Conservation (phyloP, 345 rosid genomes). For the Orychophragmus violaceus region DNA sequence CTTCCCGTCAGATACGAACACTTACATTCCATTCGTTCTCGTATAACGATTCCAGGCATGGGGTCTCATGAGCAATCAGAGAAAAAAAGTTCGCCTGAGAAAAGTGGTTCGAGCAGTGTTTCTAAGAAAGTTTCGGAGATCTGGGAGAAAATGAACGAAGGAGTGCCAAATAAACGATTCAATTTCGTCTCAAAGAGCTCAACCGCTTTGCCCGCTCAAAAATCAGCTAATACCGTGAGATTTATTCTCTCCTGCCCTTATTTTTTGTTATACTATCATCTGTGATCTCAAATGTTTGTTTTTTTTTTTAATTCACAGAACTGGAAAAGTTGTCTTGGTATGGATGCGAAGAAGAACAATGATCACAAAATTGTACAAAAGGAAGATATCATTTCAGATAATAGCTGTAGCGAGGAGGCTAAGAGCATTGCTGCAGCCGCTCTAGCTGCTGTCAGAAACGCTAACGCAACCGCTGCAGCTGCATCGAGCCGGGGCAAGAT, state of each 20-base stretch:
- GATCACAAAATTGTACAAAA: constrained; percentile 3
- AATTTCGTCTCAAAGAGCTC: constrained; percentile 22
- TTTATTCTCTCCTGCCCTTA: background rate
- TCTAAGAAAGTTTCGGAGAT: constrained; percentile 33
- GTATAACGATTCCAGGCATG: constrained; percentile 1
- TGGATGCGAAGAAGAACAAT: constrained; percentile 15
- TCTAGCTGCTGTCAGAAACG: constrained; percentile 74
- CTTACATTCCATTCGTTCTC: background rate
- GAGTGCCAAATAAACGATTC: constrained; percentile 15
- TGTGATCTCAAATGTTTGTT: background rate
- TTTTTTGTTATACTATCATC: background rate
- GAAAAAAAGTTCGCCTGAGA: background rate
- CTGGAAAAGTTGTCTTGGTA: constrained; percentile 25
- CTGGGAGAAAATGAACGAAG: constrained; percentile 34
- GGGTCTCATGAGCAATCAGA: constrained; percentile 16
- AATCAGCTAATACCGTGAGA: constrained; percentile 36
- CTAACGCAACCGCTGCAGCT: constrained; percentile 63
- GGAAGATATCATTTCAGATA: constrained; percentile 23
- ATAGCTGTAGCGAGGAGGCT: constrained; percentile 46
- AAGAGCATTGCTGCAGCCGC: constrained; percentile 78
- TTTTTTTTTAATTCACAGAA: background rate
- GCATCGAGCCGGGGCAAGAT: constrained; percentile 60
- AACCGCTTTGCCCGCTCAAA: constrained; percentile 16
- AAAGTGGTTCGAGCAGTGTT: constrained; percentile 31
- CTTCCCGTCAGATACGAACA: background rate